Evolutionary conservation across 2,329 filamentous ascomycete genomes (phyloP).

Genomic region (Trichoderma sp.): DNA sequence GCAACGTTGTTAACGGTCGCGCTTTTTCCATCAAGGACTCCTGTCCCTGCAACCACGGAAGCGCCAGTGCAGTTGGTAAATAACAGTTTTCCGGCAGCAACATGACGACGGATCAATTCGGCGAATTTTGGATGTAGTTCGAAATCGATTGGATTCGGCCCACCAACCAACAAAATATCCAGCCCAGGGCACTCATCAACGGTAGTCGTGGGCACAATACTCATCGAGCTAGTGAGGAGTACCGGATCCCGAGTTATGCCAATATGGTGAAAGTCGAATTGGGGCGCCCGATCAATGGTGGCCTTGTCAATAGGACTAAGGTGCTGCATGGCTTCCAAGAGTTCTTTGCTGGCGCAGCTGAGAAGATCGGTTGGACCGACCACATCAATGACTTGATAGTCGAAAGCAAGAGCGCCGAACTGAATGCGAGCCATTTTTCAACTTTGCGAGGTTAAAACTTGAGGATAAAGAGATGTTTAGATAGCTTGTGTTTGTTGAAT

Average conservation of each 20-base stretch:
- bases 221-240: slow-evolving; percentile 17
- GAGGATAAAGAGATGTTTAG: background rate
- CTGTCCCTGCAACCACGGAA: slow-evolving; percentile 31
- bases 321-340: slow-evolving; percentile 17
- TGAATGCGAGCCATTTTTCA: slow-evolving; percentile 26
- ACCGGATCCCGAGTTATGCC: slow-evolving; percentile 32
- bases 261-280: slow-evolving; percentile 36
- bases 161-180: slow-evolving; percentile 37
- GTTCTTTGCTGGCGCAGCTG: slow-evolving; percentile 25
- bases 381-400: slow-evolving; percentile 35
- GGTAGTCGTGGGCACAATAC: slow-evolving; percentile 31
- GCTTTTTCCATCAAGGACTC: slow-evolving; percentile 40
- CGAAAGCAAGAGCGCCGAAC: slow-evolving; percentile 29
- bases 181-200: slow-evolving; percentile 36
- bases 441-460: background rate
- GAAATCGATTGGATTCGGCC: slow-evolving; percentile 29
- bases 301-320: slow-evolving; percentile 24
- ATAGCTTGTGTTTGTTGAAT: background rate
- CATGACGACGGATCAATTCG: slow-evolving; percentile 35
- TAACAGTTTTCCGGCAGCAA: slow-evolving; percentile 34
- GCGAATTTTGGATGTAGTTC: slow-evolving; percentile 30
- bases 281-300: slow-evolving; percentile 25
- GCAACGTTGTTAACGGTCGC: slow-evolving; percentile 42
- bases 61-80: slow-evolving; percentile 40
- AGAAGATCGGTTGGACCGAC: slow-evolving; percentile 33